phyloP scores from a whole-genome alignment of 2,329 filamentous ascomycete species.

The Gaeumannomyces tritici region DNA sequence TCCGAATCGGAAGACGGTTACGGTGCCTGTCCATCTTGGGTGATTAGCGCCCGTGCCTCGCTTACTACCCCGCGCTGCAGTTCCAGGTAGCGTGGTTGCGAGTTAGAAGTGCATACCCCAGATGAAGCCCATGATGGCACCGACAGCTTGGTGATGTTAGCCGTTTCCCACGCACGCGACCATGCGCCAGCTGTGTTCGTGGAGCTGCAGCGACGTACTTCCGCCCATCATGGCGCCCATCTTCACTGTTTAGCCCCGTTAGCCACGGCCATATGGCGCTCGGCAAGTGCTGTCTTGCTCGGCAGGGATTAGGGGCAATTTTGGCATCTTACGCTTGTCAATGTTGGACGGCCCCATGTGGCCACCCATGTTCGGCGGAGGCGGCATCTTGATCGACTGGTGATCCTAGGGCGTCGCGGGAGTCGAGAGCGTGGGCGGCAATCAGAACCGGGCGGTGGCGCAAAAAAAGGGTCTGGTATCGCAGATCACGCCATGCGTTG shows the following conservation, averaged over 20 bases:
- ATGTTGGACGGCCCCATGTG: slow-evolving; percentile 36
- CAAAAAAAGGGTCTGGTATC: not conserved
- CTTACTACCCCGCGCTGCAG: not conserved
- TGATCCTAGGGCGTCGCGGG: not conserved
- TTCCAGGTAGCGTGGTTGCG: not conserved
- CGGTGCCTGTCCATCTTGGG: slow-evolving; percentile 52
- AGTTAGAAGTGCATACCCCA: slow-evolving; percentile 54
- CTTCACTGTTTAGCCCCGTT: slow-evolving; percentile 55
- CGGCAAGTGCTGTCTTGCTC: not conserved
- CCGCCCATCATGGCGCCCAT: slow-evolving; percentile 99
- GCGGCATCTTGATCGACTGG: slow-evolving; percentile 18
- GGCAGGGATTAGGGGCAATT: slow-evolving; percentile 6
- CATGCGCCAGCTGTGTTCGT: slow-evolving; percentile 15
- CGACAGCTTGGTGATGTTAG: slow-evolving; percentile 57
- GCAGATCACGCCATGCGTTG: not conserved
- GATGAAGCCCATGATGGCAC: slow-evolving; percentile 94
- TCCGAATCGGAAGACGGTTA: slow-evolving; percentile 92
- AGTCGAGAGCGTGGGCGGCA: no score
- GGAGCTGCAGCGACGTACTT: slow-evolving; percentile 53
- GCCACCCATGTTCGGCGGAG: slow-evolving; percentile 17
- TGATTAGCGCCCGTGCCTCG: slow-evolving; percentile 2
- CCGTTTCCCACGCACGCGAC: not conserved
- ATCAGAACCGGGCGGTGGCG: not conserved
- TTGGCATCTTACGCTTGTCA: slow-evolving; percentile 40
- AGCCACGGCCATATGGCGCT: slow-evolving; percentile 8